Conservation (phyloP, 768 basidiomycete genomes). For the Tephrocybe rancida region DNA sequence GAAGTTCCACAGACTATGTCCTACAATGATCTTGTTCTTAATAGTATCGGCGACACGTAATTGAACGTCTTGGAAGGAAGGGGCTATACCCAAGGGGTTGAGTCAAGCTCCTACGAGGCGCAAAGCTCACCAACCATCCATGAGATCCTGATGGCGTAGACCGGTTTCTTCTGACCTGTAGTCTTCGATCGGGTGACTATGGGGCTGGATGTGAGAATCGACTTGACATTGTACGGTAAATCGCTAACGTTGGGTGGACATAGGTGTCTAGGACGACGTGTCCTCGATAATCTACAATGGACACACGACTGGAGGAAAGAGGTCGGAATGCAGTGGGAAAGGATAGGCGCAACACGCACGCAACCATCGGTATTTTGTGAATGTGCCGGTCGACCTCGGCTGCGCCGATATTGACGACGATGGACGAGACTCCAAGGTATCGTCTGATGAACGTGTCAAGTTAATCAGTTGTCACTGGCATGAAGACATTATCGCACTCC, state of each 20-base stretch:
- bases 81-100: constrained; percentile 33
- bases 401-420: constrained; percentile 44
- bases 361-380: constrained; percentile 51
- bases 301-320: constrained; percentile 43
- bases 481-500: constrained; percentile 10
- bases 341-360: constrained; percentile 34
- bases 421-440: constrained; percentile 49
- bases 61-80: constrained; percentile 50
- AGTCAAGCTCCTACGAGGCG: neutral
- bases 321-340: neutral
- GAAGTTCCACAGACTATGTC: constrained; percentile 56
- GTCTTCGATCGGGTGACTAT: constrained; percentile 48
- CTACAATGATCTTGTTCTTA: constrained; percentile 51
- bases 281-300: constrained; percentile 51
- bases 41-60: constrained; percentile 43
- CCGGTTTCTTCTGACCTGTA: constrained; percentile 51
- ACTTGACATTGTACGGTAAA: neutral
- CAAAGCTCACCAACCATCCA: constrained; percentile 33
- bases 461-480: neutral
- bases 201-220: neutral
- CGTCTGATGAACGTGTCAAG: constrained; percentile 22
- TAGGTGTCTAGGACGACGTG: constrained; percentile 46
- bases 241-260: constrained; percentile 54
- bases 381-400: constrained; percentile 22
- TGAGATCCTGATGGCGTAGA: constrained; percentile 39